Evolutionary conservation across 371 early-diverging fungal genomes (phyloP).

Genomic region (Fennellomyces sp.): DNA sequence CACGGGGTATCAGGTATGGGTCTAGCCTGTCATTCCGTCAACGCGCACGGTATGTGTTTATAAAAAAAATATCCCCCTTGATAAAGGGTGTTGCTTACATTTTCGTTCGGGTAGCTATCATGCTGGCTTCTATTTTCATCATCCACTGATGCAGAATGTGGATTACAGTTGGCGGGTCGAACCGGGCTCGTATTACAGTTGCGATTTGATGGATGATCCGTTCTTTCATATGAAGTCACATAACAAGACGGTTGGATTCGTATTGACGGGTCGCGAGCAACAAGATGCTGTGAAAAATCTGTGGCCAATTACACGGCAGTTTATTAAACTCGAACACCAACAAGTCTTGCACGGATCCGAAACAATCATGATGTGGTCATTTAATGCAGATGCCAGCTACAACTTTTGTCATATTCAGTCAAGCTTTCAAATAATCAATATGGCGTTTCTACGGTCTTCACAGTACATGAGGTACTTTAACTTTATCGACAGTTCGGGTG

Average conservation of each 20-base stretch:
- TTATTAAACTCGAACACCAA: constrained; percentile 41
- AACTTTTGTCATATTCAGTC: constrained; percentile 85
- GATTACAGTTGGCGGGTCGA: constrained; percentile 98
- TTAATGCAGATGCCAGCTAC: constrained; percentile 30
- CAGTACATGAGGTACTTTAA: constrained; percentile 81
- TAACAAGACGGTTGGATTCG: constrained; percentile 78
- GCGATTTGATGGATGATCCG: constrained; percentile 84
- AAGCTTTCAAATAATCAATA: constrained; percentile 65
- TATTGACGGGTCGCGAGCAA: constrained; percentile 78
- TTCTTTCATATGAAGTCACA: constrained; percentile 80
- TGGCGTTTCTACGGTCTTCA: constrained; percentile 75
- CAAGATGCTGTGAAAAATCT: constrained; percentile 80
- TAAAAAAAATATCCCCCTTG: background rate
- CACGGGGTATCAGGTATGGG: constrained; percentile 16
- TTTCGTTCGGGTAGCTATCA: constrained; percentile 59
- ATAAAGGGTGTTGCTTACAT: too few species aligned
- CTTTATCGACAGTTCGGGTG: constrained; percentile 80
- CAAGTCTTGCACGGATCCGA: constrained; percentile 13
- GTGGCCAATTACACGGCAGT: constrained; percentile 71
- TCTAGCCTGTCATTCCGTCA: constrained; percentile 24
- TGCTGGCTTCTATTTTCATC: constrained; percentile 87
- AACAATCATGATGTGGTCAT: constrained; percentile 36
- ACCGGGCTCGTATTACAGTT: constrained; percentile 84
- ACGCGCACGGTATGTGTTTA: constrained; percentile 14
- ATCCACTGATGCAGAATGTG: constrained; percentile 74